These are phyloP conservation scores for Tritrichomonas musculus DNA, from an alignment of 208 protist genomes.

Conservation along the genomic window DNA sequence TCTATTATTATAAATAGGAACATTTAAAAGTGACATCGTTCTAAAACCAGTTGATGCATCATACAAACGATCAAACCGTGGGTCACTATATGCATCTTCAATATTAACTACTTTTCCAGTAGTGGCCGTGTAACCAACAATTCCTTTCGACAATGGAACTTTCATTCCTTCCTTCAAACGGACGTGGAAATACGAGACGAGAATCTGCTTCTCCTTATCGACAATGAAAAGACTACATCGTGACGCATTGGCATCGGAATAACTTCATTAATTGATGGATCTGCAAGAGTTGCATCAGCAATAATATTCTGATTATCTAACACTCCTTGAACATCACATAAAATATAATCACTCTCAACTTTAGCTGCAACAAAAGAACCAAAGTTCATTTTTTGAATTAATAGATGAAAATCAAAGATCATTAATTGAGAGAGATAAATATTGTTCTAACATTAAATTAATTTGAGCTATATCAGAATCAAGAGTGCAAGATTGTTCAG, in stretches of 20 bases:
- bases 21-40: background rate
- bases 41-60: background rate
- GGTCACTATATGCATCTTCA: slow-evolving; percentile 51
- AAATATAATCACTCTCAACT: background rate
- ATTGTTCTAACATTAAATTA: no score
- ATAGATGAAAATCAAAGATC: no score
- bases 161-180: background rate
- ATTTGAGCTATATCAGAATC: no score
- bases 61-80: slow-evolving; percentile 41
- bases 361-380: background rate
- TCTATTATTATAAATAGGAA: slow-evolving; percentile 37
- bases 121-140: slow-evolving; percentile 40
- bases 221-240: background rate
- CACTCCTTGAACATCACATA: background rate
- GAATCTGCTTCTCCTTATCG: background rate
- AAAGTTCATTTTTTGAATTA: no score
- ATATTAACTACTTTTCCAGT: slow-evolving; percentile 51
- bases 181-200: background rate
- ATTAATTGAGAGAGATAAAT: no score
- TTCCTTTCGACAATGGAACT: slow-evolving; percentile 32
- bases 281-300: background rate
- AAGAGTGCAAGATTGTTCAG: no score
- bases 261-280: background rate
- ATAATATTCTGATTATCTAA: background rate
- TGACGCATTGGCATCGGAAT: background rate